These are phyloP conservation scores for Aspergillus diversus DNA, from an alignment of 495 filamentous ascomycete species.

Conservation along the genomic window DNA sequence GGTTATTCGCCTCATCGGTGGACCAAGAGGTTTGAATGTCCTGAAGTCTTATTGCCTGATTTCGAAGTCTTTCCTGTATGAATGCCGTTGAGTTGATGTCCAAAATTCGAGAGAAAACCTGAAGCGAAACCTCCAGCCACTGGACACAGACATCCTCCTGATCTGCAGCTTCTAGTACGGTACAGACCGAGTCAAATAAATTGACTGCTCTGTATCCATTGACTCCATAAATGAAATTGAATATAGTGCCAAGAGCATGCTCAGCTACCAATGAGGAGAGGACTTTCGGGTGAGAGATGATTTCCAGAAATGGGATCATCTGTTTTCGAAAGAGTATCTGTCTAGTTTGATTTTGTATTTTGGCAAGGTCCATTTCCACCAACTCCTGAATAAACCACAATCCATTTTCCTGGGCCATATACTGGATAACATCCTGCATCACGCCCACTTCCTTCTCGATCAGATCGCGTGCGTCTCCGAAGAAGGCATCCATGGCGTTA, in stretches of 20 bases:
- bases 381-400: conserved; percentile 10
- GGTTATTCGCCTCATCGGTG: neutral
- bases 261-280: conserved; percentile 8
- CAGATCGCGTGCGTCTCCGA: conserved; percentile 1
- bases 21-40: conserved; percentile 4
- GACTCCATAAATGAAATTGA: conserved; percentile 10
- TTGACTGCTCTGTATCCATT: neutral
- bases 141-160: neutral
- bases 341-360: neutral
- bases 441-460: neutral
- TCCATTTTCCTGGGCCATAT: conserved; percentile 8
- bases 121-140: conserved; percentile 8
- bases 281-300: conserved; percentile 10
- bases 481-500: conserved; percentile 1
- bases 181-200: conserved; percentile 2
- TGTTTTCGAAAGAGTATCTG: neutral
- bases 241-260: conserved; percentile 11
- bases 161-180: conserved; percentile 1
- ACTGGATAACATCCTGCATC: conserved; percentile 14
- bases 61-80: conserved; percentile 1
- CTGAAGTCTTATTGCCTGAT: neutral
- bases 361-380: neutral
- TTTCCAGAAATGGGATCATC: conserved; percentile 7
- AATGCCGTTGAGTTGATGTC: conserved; percentile 10
- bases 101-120: conserved; percentile 1